Evolutionary conservation across 2,329 filamentous ascomycete species (phyloP).

Genomic region (Shiraia sp.): DNA sequence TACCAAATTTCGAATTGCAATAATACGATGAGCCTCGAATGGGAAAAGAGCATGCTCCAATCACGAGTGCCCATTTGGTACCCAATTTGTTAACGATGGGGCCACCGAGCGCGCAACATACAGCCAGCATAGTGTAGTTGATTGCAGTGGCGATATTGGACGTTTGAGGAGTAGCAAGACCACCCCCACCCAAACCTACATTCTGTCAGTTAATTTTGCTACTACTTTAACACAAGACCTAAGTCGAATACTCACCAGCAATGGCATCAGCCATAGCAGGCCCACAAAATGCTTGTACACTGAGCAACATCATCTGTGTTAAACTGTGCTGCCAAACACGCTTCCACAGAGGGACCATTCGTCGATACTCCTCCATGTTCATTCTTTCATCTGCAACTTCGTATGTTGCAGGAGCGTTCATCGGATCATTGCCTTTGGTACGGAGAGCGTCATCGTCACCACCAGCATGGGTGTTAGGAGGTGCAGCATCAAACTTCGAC

Average conservation of each 20-base stretch:
- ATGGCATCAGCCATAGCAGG: constrained; percentile 39
- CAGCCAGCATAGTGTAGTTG: constrained; percentile 33
- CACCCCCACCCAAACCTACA: constrained; percentile 44
- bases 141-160: constrained; percentile 47
- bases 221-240: not conserved
- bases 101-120: constrained; percentile 48
- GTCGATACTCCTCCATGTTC: constrained; percentile 42
- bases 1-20: constrained; percentile 55
- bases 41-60: constrained; percentile 50
- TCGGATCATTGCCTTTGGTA: constrained; percentile 29
- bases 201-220: not conserved
- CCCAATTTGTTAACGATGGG: constrained; percentile 54
- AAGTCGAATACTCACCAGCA: constrained; percentile 26
- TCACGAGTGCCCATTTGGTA: constrained; percentile 52
- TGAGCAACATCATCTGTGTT: constrained; percentile 55
- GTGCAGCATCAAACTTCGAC: constrained; percentile 35
- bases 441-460: constrained; percentile 34
- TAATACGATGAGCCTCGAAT: constrained; percentile 55
- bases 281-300: constrained; percentile 50
- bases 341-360: constrained; percentile 48
- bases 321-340: constrained; percentile 53
- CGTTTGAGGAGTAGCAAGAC: constrained; percentile 50
- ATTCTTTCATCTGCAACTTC: constrained; percentile 34
- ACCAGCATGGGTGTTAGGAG: constrained; percentile 39
- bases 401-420: constrained; percentile 21